Base-by-base conservation (phyloP, 768 basidiomycete genomes). In the Termitomyces sp. region DNA sequence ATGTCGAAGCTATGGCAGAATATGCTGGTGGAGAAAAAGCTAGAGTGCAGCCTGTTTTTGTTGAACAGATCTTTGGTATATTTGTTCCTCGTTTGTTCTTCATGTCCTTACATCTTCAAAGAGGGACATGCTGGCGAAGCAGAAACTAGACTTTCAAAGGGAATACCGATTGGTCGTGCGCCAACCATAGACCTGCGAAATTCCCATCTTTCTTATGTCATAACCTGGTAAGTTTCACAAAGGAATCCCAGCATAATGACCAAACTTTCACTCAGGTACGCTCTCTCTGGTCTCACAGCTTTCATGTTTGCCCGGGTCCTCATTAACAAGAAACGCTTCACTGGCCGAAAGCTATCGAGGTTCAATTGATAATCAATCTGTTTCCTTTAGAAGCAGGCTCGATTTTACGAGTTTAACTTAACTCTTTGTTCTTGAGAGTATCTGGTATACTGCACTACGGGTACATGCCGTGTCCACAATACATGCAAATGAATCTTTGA, bases 161-260 rank as follows among this genome's bases (percentile, higher is more conserved):
- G 94, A 14, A 77, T 88, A 47, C 97, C 97, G 3, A 74, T 98
- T 47, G 97, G 96, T 43, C 84, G 93, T 51, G 71, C 87, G 24
- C 83, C 93, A 3, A 83, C 83, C 2, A 85, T 98, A 26, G 93
- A 98, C 65, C 74, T 99, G 46, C 81, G 97, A 49, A 99, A 99
- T 71, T 84, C 92, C 38, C 97, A 99, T 74, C 79, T 92, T 7
- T 94, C 93, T 11, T 99, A 99, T 72, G 92, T 97, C 4, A 82
- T 90, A 14, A 99, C 95, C 11, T 99, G 97, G 97, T 94, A 67
- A 67, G 36, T 50, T 41, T 35, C 51, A 33, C 14, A 22, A 18
- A 45, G 36, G 56, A 47, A 54, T 33, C 53, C 0, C 14, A 24
- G 41, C 14, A 14, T 46, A 33, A 35, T 45, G 45, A 44, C 43